A percentile compares a stretch with the other conserved stretches of the same genome.
These are phyloP conservation scores for Aspergillus sp. DNA, from an alignment of 2,329 filamentous ascomycete genomes.

Conservation along the genomic window DNA sequence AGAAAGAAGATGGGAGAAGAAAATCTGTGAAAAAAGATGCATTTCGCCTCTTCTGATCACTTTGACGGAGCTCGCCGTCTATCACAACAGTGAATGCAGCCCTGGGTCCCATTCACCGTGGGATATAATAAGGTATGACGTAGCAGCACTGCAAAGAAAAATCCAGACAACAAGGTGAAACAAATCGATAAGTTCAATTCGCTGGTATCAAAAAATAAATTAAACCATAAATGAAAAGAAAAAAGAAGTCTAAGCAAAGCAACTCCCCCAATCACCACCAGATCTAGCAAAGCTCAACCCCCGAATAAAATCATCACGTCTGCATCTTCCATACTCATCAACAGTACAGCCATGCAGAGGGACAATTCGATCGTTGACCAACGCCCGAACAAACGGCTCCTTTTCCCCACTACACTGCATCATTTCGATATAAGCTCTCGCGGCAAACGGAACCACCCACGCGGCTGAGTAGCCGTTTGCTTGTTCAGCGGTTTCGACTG, in stretches of 20 bases:
- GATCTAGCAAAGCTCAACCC: constrained; percentile 67
- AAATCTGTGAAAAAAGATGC: too few relatives aligned
- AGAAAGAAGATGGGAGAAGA: too few relatives aligned
- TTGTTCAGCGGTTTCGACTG: constrained; percentile 44
- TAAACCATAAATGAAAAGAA: not conserved
- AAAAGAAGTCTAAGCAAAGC: constrained; percentile 34
- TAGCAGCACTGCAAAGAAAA: too few relatives aligned
- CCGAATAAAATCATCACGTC: constrained; percentile 64
- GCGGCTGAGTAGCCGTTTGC: constrained; percentile 67
- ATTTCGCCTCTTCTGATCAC: too few relatives aligned
- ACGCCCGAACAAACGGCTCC: constrained; percentile 70
- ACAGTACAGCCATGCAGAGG: constrained; percentile 65
- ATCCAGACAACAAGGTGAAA: too few relatives aligned
- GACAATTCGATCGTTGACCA: constrained; percentile 81
- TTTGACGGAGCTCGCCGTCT: too few relatives aligned
- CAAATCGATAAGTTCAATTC: too few relatives aligned
- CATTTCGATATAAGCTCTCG: constrained; percentile 82
- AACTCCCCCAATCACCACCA: constrained; percentile 70
- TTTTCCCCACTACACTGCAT: constrained; percentile 57
- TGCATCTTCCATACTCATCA: constrained; percentile 68
- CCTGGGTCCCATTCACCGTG: too few relatives aligned
- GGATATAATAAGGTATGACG: too few relatives aligned
- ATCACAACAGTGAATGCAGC: too few relatives aligned
- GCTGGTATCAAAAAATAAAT: not conserved
- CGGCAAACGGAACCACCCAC: constrained; percentile 79